Evolutionary conservation across 176 grass and related monocot species (phyloP).

Genomic region (Aegilops tauschii): DNA sequence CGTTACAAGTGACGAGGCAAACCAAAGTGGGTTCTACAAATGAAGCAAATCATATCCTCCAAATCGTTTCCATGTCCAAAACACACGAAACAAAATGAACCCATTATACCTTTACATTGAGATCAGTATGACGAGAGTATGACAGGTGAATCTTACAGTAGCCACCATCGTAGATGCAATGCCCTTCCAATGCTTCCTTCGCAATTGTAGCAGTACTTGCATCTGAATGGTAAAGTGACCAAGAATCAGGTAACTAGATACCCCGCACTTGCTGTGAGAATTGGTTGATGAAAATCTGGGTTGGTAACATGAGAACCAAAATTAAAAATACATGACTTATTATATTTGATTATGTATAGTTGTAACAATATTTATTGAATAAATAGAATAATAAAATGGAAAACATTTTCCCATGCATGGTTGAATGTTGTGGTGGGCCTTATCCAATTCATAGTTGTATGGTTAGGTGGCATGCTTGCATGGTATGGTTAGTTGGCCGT

Average conservation of each 20-base stretch:
- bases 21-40: background rate
- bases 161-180: slow-evolving; percentile 98
- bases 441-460: no score
- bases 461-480: no score
- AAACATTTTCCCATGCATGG: no score
- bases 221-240: slow-evolving; percentile 46
- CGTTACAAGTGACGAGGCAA: background rate
- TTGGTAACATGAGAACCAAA: no score
- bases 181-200: slow-evolving; percentile 91
- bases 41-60: background rate
- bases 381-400: no score
- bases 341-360: no score
- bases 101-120: slow-evolving; percentile 97
- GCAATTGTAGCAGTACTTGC: slow-evolving; percentile 71
- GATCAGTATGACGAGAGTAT: slow-evolving; percentile 99
- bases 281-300: no score
- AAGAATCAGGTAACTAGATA: slow-evolving; percentile 25
- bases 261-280: no score
- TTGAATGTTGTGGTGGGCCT: no score
- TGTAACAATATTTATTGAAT: no score
- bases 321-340: no score
- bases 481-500: no score
- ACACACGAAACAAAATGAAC: slow-evolving; percentile 40
- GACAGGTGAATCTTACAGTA: slow-evolving; percentile 99
- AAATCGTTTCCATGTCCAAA: slow-evolving; percentile 23